Evolutionary conservation across 306 rosid genomes (phyloP).

Genomic region (Lathyrus sativus): DNA sequence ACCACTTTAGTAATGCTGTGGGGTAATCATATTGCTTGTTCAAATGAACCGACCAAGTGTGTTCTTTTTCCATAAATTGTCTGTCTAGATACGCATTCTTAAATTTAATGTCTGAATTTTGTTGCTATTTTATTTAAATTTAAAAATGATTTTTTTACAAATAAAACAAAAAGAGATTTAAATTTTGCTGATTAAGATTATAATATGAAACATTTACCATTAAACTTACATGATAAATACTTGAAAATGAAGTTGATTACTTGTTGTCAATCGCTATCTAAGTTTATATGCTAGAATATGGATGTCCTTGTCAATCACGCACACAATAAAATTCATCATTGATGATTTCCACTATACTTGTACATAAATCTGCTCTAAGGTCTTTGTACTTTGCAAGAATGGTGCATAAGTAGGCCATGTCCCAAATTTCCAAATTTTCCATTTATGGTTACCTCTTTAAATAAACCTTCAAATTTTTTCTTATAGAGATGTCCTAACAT

Average conservation of each 20-base stretch:
- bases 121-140: too few relatives aligned
- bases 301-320: slow-evolving; percentile 23
- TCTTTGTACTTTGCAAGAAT: slow-evolving; percentile 15
- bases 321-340: slow-evolving; percentile 1
- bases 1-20: slow-evolving; percentile 7
- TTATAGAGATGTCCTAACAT: too few relatives aligned
- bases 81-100: too few relatives aligned
- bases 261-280: slow-evolving; percentile 5
- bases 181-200: too few relatives aligned
- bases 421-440: not conserved
- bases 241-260: not conserved
- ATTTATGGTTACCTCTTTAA: not conserved
- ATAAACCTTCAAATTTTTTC: too few relatives aligned
- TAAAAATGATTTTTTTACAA: too few relatives aligned
- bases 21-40: slow-evolving; percentile 9
- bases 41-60: slow-evolving; percentile 40
- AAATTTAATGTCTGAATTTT: too few relatives aligned
- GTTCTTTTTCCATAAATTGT: not conserved
- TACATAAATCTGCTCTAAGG: not conserved
- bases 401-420: slow-evolving; percentile 11
- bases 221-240: too few relatives aligned
- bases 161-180: too few relatives aligned
- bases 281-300: slow-evolving; percentile 10
- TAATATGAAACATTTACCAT: too few relatives aligned
- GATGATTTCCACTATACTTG: not conserved